These are phyloP conservation scores for Rubus idaeus DNA, from an alignment of 306 rosid species.

Conservation along the genomic window DNA sequence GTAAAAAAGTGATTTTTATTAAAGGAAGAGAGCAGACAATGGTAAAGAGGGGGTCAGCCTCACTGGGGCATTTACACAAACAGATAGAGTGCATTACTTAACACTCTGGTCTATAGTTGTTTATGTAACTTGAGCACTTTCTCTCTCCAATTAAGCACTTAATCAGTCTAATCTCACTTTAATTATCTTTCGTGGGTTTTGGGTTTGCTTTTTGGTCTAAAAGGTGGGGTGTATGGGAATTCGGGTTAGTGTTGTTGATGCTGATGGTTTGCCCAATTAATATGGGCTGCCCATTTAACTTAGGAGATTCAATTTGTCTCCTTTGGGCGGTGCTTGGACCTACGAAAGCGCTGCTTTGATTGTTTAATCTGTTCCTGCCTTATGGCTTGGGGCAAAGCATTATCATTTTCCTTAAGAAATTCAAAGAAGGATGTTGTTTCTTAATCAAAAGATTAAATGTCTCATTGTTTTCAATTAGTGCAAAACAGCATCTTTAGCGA, in stretches of 20 bases:
- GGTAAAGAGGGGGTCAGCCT: conserved; percentile 13
- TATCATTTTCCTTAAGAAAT: not conserved
- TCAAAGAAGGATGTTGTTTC: not conserved
- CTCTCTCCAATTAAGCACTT: conserved; percentile 7
- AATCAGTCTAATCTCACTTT: not conserved
- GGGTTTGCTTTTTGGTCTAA: conserved; percentile 8
- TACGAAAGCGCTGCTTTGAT: conserved; percentile 20
- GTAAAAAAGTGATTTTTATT: conserved; percentile 28
- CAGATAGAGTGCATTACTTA: not conserved
- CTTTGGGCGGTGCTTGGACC: conserved; percentile 33
- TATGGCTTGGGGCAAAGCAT: not conserved
- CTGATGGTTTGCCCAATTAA: conserved; percentile 29
- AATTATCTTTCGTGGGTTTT: not conserved
- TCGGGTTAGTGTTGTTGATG: conserved; percentile 32
- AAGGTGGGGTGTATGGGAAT: conserved; percentile 27
- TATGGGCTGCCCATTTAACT: not conserved
- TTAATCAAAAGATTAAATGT: not conserved
- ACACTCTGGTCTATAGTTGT: not conserved
- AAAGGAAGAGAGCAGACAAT: conserved; percentile 1
- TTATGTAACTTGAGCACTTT: not conserved
- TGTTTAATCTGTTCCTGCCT: not conserved
- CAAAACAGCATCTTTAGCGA: too few relatives aligned
- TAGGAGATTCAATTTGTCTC: conserved; percentile 44
- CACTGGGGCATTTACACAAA: conserved; percentile 11
- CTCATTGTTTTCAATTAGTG: too few relatives aligned